phyloP scores from a whole-genome alignment of 768 basidiomycete genomes.

The Chalciporus piperatus region DNA sequence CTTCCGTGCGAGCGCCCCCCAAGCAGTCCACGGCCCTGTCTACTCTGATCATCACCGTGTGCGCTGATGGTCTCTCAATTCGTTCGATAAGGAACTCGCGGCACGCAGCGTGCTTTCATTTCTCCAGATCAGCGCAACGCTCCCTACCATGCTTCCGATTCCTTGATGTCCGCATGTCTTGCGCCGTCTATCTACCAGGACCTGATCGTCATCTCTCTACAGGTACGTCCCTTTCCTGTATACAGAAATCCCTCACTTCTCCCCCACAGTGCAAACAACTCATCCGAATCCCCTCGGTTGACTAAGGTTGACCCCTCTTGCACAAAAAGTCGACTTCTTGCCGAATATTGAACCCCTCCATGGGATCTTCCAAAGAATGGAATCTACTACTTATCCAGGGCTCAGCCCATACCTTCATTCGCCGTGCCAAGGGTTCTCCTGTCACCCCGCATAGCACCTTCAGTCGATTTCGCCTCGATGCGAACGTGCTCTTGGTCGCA shows the following conservation, averaged over 20 bases:
- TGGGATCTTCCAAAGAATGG: constrained; percentile 23
- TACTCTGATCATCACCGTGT: constrained; percentile 3
- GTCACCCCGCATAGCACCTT: constrained; percentile 1
- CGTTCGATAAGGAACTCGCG: constrained; percentile 23
- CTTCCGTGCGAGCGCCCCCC: neutral
- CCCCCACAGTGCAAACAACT: neutral
- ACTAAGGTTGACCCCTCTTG: neutral
- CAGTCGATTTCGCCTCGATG: constrained; percentile 2
- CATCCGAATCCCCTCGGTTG: neutral
- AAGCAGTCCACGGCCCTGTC: neutral
- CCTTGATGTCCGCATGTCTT: constrained; percentile 8
- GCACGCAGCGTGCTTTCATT: constrained; percentile 27
- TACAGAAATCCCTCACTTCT: neutral
- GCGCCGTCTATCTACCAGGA: constrained; percentile 2
- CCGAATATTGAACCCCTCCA: constrained; percentile 1
- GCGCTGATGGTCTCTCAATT: constrained; percentile 10
- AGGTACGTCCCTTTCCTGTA: neutral
- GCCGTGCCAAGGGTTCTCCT: constrained; percentile 3
- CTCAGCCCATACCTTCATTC: constrained; percentile 4
- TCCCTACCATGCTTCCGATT: constrained; percentile 16
- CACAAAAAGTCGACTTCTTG: neutral
- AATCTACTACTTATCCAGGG: constrained; percentile 12
- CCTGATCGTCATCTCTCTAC: neutral
- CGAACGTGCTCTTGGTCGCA: constrained; percentile 10
- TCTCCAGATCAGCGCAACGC: constrained; percentile 27